Evolutionary conservation across 768 basidiomycete genomes (phyloP).

Genomic region (Cystobasidium ongulense): DNA sequence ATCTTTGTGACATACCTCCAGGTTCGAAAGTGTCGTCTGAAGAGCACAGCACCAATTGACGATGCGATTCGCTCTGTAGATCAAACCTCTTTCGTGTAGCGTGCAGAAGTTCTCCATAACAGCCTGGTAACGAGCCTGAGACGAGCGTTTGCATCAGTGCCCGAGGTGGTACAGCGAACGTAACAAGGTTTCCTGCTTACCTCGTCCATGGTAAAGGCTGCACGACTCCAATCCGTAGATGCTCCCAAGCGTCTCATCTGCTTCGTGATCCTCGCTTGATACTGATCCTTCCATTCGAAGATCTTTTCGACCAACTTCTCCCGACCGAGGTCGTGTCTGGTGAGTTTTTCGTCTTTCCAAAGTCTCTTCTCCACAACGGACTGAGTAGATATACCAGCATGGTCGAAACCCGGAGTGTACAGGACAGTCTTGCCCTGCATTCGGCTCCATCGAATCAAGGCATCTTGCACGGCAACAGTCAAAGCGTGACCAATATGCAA

Average conservation of each 20-base stretch:
- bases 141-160: slow-evolving; percentile 17
- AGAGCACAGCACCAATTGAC: slow-evolving; percentile 97
- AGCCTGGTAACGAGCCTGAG: slow-evolving; percentile 66
- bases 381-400: slow-evolving; percentile 96
- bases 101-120: slow-evolving; percentile 85
- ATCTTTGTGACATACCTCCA: slow-evolving; percentile 57
- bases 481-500: slow-evolving; percentile 93
- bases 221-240: slow-evolving; percentile 88
- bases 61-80: slow-evolving; percentile 91
- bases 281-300: slow-evolving; percentile 97
- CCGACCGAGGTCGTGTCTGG: slow-evolving; percentile 87
- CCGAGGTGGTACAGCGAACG: not conserved
- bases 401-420: slow-evolving; percentile 91
- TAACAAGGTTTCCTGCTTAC: slow-evolving; percentile 49
- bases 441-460: slow-evolving; percentile 86
- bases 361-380: slow-evolving; percentile 91
- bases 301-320: slow-evolving; percentile 83
- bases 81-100: slow-evolving; percentile 77
- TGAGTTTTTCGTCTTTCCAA: slow-evolving; percentile 70
- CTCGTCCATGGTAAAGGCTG: slow-evolving; percentile 90
- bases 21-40: slow-evolving; percentile 94
- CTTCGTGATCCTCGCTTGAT: slow-evolving; percentile 82
- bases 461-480: slow-evolving; percentile 83
- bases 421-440: slow-evolving; percentile 88
- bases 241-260: slow-evolving; percentile 82